Conservation (phyloP, 495 filamentous ascomycete species). For the Penicillium malachiteum region DNA sequence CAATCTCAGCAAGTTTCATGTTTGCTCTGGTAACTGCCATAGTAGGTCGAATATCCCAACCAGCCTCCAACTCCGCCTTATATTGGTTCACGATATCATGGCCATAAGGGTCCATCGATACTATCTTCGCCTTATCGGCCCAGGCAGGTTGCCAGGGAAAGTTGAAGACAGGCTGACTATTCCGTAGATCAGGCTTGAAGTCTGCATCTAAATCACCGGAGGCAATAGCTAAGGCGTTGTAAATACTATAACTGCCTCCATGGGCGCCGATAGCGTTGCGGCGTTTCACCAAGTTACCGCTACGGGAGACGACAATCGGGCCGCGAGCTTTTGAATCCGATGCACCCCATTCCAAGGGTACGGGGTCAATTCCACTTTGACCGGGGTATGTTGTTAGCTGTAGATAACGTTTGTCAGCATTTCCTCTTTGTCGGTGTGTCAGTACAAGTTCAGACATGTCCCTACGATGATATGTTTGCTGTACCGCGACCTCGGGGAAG, state of each 20-base stretch:
- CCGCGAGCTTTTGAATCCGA: slow-evolving; percentile 71
- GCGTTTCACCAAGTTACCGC: slow-evolving; percentile 70
- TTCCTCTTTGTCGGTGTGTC: neutral
- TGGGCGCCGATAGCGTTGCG: slow-evolving; percentile 91
- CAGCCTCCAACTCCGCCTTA: slow-evolving; percentile 48
- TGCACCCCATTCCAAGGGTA: slow-evolving; percentile 86
- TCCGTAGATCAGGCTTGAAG: slow-evolving; percentile 90
- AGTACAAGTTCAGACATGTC: neutral
- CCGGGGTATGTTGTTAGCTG: slow-evolving; percentile 85
- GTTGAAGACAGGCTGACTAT: slow-evolving; percentile 85
- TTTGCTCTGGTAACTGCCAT: slow-evolving; percentile 95
- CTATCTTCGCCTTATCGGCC: slow-evolving; percentile 90
- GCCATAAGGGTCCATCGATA: slow-evolving; percentile 94
- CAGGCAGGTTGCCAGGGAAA: slow-evolving; percentile 89
- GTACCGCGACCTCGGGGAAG: slow-evolving; percentile 28
- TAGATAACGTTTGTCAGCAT: neutral
- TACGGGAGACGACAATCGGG: slow-evolving; percentile 86
- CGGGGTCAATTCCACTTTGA: slow-evolving; percentile 88
- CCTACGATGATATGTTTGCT: slow-evolving; percentile 49
- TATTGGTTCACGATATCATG: slow-evolving; percentile 61
- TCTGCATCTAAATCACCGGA: slow-evolving; percentile 81
- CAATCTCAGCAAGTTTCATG: slow-evolving; percentile 94
- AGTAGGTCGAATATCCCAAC: slow-evolving; percentile 91
- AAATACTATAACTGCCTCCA: slow-evolving; percentile 96
- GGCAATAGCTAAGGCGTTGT: slow-evolving; percentile 90